These are phyloP conservation scores for Melastoma candidum DNA, from an alignment of 441 rosid species.

Conservation along the genomic window DNA sequence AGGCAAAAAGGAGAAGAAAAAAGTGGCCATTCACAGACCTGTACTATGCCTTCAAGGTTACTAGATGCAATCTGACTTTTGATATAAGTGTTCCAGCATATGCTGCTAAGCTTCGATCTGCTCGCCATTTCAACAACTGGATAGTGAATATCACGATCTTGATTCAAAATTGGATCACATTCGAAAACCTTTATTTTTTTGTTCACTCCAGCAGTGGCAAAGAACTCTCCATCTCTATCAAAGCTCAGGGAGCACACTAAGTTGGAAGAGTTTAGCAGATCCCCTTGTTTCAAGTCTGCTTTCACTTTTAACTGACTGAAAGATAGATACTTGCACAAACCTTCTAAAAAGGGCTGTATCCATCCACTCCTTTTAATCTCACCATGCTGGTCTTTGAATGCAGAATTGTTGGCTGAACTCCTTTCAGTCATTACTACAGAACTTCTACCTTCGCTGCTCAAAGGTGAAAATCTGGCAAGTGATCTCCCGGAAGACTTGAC, in stretches of 20 bases:
- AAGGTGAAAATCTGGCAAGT: conserved; percentile 36
- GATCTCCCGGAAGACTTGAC: conserved; percentile 41
- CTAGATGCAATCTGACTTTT: conserved; percentile 92
- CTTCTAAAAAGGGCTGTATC: conserved; percentile 94
- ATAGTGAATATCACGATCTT: conserved; percentile 73
- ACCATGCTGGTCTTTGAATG: conserved; percentile 34
- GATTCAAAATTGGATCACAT: conserved; percentile 51
- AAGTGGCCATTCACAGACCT: conserved; percentile 35
- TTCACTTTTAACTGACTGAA: conserved; percentile 72
- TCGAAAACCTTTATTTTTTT: conserved; percentile 94
- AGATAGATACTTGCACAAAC: conserved; percentile 82
- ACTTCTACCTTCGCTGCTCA: conserved; percentile 67
- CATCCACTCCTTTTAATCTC: conserved; percentile 55
- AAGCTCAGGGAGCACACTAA: conserved; percentile 89
- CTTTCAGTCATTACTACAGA: conserved; percentile 64
- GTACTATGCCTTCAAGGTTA: conserved; percentile 95
- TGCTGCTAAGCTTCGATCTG: conserved; percentile 73
- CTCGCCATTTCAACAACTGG: conserved; percentile 90
- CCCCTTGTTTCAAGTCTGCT: conserved; percentile 90
- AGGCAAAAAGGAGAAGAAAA: background rate
- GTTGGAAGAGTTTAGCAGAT: conserved; percentile 76
- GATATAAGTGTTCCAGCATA: conserved; percentile 90
- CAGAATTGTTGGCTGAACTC: conserved; percentile 59
- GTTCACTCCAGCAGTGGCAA: conserved; percentile 95
- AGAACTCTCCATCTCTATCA: conserved; percentile 87